These are phyloP conservation scores for Paecilomyces sp. DNA, from an alignment of 2,329 filamentous ascomycete species.

Conservation along the genomic window DNA sequence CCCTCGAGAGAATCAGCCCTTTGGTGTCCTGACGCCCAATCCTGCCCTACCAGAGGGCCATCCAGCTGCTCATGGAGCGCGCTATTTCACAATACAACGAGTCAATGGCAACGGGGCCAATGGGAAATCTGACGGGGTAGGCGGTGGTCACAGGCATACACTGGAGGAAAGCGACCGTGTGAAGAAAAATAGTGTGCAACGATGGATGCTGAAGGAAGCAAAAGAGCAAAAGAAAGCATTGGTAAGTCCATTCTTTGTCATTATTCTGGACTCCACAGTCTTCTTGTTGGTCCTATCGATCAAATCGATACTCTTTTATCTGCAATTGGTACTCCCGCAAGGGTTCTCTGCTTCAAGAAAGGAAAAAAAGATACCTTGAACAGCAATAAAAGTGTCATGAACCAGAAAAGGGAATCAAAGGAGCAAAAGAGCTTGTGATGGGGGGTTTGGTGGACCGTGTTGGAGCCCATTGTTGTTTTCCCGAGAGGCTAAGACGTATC, in stretches of 20 bases:
- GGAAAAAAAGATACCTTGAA: neutral
- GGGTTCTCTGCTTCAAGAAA: neutral
- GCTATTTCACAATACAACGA: constrained; percentile 67
- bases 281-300: neutral
- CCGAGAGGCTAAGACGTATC: neutral
- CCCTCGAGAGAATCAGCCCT: constrained; percentile 20
- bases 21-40: constrained; percentile 38
- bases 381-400: neutral
- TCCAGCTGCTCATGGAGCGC: constrained; percentile 44
- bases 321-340: neutral
- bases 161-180: constrained; percentile 69
- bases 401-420: neutral
- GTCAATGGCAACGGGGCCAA: constrained; percentile 72
- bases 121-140: constrained; percentile 61
- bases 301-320: neutral
- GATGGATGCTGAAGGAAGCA: constrained; percentile 57
- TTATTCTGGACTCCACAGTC: neutral
- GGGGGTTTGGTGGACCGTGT: neutral
- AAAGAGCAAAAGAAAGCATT: constrained; percentile 57
- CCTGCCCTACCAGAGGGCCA: constrained; percentile 35
- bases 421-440: neutral
- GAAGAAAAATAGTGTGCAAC: constrained; percentile 71
- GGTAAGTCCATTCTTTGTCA: constrained; percentile 33
- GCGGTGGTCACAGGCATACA: constrained; percentile 67
- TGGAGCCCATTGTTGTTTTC: neutral